Conservation (phyloP, 805 yeast genomes). For the Starmerella stigmatis region DNA sequence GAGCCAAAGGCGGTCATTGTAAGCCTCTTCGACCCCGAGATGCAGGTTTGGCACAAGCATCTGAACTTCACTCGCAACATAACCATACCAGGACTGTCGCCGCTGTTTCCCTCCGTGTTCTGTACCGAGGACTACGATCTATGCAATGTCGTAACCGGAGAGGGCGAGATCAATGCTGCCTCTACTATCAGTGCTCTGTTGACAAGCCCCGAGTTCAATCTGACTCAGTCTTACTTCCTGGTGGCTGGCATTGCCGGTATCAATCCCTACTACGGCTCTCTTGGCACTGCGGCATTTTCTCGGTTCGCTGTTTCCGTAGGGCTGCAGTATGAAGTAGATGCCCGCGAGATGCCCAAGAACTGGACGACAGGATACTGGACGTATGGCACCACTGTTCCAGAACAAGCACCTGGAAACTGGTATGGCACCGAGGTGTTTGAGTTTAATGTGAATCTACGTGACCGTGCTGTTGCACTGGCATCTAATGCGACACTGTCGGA, state of each 20-base stretch:
- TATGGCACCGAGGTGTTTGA: slow-evolving; percentile 61
- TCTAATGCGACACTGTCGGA: slow-evolving; percentile 36
- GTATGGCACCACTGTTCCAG: slow-evolving; percentile 42
- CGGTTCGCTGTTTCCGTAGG: slow-evolving; percentile 53
- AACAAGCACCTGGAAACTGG: slow-evolving; percentile 42
- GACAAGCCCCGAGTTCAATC: slow-evolving; percentile 45
- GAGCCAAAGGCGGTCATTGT: slow-evolving; percentile 46
- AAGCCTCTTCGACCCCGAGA: slow-evolving; percentile 46
- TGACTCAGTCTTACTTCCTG: slow-evolving; percentile 49
- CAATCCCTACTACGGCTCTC: slow-evolving; percentile 44
- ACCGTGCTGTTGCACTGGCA: slow-evolving; percentile 48
- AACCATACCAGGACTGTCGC: slow-evolving; percentile 57
- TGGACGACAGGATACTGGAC: slow-evolving; percentile 55
- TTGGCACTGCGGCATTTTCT: slow-evolving; percentile 53
- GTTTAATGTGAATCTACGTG: slow-evolving; percentile 47
- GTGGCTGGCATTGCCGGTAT: slow-evolving; percentile 61
- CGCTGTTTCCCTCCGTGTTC: slow-evolving; percentile 46
- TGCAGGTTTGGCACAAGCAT: slow-evolving; percentile 42
- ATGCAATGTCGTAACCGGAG: slow-evolving; percentile 59
- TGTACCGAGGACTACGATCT: slow-evolving; percentile 44
- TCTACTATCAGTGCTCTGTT: slow-evolving; percentile 45
- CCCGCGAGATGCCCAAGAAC: slow-evolving; percentile 35
- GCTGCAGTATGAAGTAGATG: slow-evolving; percentile 48
- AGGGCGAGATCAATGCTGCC: slow-evolving; percentile 60
- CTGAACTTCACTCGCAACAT: slow-evolving; percentile 44